A percentile compares a stretch with the other conserved stretches of the same genome.
Conservation (phyloP, 2,329 filamentous ascomycete genomes). For the Neofusicoccum cordaticola region DNA sequence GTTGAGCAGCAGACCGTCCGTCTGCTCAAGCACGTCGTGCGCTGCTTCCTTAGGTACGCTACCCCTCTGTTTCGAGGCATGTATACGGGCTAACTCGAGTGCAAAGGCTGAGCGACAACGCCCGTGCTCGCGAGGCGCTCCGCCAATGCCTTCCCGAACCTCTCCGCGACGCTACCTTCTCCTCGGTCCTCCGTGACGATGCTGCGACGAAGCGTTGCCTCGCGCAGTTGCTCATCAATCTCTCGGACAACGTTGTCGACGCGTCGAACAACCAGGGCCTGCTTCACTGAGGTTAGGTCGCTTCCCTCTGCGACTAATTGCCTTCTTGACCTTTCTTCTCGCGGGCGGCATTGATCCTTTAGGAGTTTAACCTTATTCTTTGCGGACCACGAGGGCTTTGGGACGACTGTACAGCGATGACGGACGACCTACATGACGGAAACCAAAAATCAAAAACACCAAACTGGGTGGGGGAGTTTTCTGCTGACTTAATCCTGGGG, state of each 20-base stretch:
- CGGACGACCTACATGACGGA: constrained; percentile 8
- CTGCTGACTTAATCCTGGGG: constrained; percentile 2
- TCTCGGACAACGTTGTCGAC: constrained; percentile 80
- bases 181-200: constrained; percentile 91
- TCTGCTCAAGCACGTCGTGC: constrained; percentile 93
- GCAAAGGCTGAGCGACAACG: constrained; percentile 85
- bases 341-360: neutral
- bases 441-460: neutral
- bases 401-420: constrained; percentile 8
- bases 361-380: neutral
- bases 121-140: constrained; percentile 88
- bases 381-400: neutral
- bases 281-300: constrained; percentile 25
- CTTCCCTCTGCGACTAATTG: neutral
- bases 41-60: constrained; percentile 87
- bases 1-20: constrained; percentile 97
- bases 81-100: neutral
- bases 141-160: constrained; percentile 95
- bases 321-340: neutral
- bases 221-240: constrained; percentile 93
- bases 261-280: constrained; percentile 36
- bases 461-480: neutral
- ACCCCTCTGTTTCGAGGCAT: neutral
- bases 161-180: constrained; percentile 97
- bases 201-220: constrained; percentile 97